Evolutionary conservation across 331 rosid genomes (phyloP), one percentile per base, ranked within the genome.

Genomic region (Ulmus americana): DNA sequence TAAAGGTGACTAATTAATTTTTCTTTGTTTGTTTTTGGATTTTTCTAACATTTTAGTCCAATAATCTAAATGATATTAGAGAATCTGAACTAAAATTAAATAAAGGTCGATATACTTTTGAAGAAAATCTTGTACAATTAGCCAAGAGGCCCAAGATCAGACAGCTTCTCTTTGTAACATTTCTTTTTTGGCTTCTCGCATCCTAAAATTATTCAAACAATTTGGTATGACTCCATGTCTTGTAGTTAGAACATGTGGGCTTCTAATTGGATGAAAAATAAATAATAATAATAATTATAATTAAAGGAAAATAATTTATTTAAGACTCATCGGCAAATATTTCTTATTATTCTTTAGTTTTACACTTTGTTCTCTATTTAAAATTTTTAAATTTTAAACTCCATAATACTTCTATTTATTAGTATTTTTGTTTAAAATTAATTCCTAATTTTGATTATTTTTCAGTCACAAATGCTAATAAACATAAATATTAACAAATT

Each of bases 181-280:
- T 65, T 46, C 48, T 58, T 49, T 48, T 64, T 53, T 70, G 75
- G 64, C 54, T 39, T 53, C 61, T 46, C 18, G 51, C 70, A 55
- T 58, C 55, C 35, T 10, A 28, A 54, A 54, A 65, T 39, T 38
- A 49, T n/a, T 5, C 18, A 28, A 28, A 28, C 35, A 28, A 28
- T 28, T 28, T 28, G 35, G 35, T 2, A 28, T 28, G 35, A 28
- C 35, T 28, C 35, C 35, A 28, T 28, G 39, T 22, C 16, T 22
- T 28, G 3, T 7, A 12, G 5, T 10, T 13, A 8, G 47, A 8
- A 6, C 76, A 59, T 70, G 63, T 70, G 76, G 55, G 22, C 43
- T 58, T 52, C 60, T 38, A 10, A 39, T 50, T 61, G n/a, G 62
- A 74, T 14, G 50, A 48, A 47, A 15, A 10, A 68, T 14, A n/a